Base-by-base conservation (phyloP, 441 rosid genomes). In the Metrosideros polymorpha region DNA sequence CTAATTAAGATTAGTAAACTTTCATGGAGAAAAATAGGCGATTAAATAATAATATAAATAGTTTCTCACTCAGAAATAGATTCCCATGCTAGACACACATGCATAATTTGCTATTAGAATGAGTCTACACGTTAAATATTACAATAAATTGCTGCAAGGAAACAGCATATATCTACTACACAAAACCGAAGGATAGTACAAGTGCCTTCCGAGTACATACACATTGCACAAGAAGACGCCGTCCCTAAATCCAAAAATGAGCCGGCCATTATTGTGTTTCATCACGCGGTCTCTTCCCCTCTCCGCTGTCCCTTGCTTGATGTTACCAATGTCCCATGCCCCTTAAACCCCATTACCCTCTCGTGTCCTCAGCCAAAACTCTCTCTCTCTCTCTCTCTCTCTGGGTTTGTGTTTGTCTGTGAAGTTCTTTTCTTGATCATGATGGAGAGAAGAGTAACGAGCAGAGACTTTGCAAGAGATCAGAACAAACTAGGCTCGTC, bases 391-490 rank as follows among this genome's bases (percentile, higher is more conserved):
- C 57, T 82, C 29, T 82, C 47, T 59, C 75, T 3, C 24, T 29
- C 49, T 32, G 49, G 47, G 17, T 71, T 71, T 39, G 47, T 39
- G 82, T 32, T 3, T 54, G n/a, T 54, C 29, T 47, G 56, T 82
- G 32, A 79, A 29, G 53, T 63, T 3, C 25, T 30, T 71, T 42
- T 32, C 32, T 71, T 27, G 49, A 52, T 32, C 57, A 71, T 51
- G 87, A 92, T 90, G 91, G 92, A 92, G 25, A 90, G 84, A 85
- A 85, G 88, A 86, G 47, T 87, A 71, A 39, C 79, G 77, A 85
- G 90, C 59, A 83, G 88, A 59, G 90, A 92, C 1, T 45, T 89
- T 3, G 75, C 88, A 1, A 83, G 49, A 63, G 90, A 71, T 55
- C 49, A 54, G 53, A 85, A 84, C 82, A 39, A 71, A 39, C n/a